Evolutionary conservation across 2,329 filamentous ascomycete genomes (phyloP), one percentile per base, ranked within the genome.

Genomic region (Penicillium concentricum): DNA sequence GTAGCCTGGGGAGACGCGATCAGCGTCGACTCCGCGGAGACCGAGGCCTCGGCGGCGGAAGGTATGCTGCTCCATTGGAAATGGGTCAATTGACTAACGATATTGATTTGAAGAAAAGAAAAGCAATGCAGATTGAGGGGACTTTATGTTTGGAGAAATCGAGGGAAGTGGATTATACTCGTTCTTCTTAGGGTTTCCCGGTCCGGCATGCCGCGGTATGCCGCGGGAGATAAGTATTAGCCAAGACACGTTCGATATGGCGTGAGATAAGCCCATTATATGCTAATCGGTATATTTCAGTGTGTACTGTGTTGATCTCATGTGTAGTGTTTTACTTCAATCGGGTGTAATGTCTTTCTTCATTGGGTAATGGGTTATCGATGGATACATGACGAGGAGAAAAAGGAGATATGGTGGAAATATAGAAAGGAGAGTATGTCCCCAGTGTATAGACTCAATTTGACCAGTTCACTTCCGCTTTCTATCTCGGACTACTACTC

Each of bases 21-120:
- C 41, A 26, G 70, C 61, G 59, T 78, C 74, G 18, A 79, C 67
- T 2, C 75, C 77, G 13, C 65, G 69, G 16, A 79, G 68, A 20
- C 75, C 76, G 20, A 79, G 59, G 41, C 77, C 77, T 22, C 77
- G 71, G 30, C 77, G 70, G 54, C 70, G 67, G 30, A 79, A 67
- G 4, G 76, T 77, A 58, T 74, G 75, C 67, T 79, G 77, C 51
- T 79, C 76, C 75, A 79, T 78, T 51, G 6, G 2, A 22, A 10
- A 39, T 5, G 10, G 18, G 12, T 22, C 18, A 5, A 39, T 30
- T 13, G 18, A 39, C 24, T 13, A 13, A 48, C 9, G 0, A 24
- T n/a, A 2, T 13, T 43, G 15, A 18, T 8, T 13, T 10, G 15
- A 16, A 35, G 26, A 8, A 20, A 43, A 51, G 26, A 22, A 22